Evolutionary conservation across 495 filamentous ascomycete species (phyloP), one percentile per base, ranked within the genome.

Genomic region (Hypoxylon lienhwacheense): DNA sequence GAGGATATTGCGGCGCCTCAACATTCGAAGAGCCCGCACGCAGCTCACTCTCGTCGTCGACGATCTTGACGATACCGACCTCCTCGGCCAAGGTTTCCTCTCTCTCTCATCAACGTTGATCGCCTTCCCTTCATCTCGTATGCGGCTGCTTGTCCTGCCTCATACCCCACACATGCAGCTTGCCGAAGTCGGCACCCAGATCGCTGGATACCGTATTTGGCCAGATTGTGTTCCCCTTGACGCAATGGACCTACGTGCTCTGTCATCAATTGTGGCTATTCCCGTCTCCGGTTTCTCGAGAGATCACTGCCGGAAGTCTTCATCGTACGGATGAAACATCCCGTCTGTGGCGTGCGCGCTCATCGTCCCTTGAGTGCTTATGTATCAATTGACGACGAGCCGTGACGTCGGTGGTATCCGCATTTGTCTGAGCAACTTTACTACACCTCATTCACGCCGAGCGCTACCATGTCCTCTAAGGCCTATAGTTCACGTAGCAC

Each of bases 171-270:
- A 60, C 45, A 62, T 62, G 59, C 53, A 53, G 16, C 36, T 21
- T 52, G 53, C 59, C 59, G 59, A 62, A 53, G 59, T 62, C 59
- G 59, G 59, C 53, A 46, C 34, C 59, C 59, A 49, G 47, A 52
- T 47, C 36, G 11, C 48, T 49, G 59, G 59, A 48, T 46, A 61
- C 52, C 42, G 20, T 56, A 61, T 53, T 52, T 28, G 46, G 48
- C 53, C 53, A 32, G 41, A 37, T 55, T 45, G 49, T 56, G 42
- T 48, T 62, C 53, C 59, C 59, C 48, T 58, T 62, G 59, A 57
- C 43, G 59, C 59, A 53, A 62, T 62, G 24, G 17, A 46, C 47
- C 20, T 58, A 46, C 47, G 19, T 58, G 48, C 53, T 39, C 34
- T 35, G 22, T 53, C 42, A 44, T 22, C 22, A 33, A 37, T 31